Percentiles rank a stretch among this genome's conserved stretches.
Conservation (phyloP, 169 alveolate genomes). For the Eimeria maxima region DNA sequence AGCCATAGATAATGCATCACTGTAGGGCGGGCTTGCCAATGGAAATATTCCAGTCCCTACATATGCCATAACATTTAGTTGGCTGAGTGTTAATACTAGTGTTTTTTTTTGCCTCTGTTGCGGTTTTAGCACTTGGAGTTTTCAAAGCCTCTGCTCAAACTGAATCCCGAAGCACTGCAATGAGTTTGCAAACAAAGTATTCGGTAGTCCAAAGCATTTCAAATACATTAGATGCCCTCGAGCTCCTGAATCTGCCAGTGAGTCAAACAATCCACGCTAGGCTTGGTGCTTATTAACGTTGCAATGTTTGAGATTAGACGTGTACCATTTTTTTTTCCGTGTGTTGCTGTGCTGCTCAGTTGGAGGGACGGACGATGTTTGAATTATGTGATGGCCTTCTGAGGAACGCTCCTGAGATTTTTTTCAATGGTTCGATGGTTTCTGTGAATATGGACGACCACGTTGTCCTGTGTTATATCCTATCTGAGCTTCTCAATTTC, state of each 20-base stretch:
- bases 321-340: neutral
- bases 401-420: slow-evolving; percentile 23
- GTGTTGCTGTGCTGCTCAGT: neutral
- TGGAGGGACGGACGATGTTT: slow-evolving; percentile 29
- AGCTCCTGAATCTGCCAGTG: neutral
- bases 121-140: slow-evolving; percentile 45
- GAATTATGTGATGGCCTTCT: slow-evolving; percentile 7
- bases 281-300: neutral
- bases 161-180: slow-evolving; percentile 43
- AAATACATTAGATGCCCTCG: slow-evolving; percentile 14
- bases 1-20: neutral
- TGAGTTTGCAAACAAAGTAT: slow-evolving; percentile 11
- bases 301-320: neutral
- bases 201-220: slow-evolving; percentile 22
- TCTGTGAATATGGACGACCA: slow-evolving; percentile 43
- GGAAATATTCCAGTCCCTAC: neutral
- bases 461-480: slow-evolving; percentile 14
- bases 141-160: slow-evolving; percentile 39
- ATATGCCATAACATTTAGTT: too few relatives aligned
- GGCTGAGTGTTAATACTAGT: too few relatives aligned
- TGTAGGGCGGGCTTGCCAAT: neutral
- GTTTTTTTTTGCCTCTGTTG: neutral
- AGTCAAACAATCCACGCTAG: neutral
- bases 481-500: neutral
- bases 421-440: slow-evolving; percentile 14